These are phyloP conservation scores for Tolypocladium ophioglossoides DNA, from an alignment of 2,329 filamentous ascomycete species.

Conservation along the genomic window DNA sequence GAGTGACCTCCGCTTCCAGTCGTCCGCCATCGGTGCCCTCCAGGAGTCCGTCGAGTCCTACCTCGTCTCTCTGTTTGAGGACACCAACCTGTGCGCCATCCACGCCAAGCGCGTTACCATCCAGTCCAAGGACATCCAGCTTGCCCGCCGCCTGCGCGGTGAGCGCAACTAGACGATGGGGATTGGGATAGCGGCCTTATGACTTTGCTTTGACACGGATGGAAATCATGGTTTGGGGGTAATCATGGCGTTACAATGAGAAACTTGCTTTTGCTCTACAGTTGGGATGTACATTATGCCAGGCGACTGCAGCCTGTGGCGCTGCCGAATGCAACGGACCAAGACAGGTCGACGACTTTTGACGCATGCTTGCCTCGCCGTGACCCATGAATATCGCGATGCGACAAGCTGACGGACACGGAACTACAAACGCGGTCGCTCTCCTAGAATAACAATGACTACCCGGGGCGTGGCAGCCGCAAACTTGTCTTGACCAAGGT, in stretches of 20 bases:
- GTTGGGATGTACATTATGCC: conserved; percentile 33
- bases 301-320: conserved; percentile 9
- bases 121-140: conserved; percentile 94
- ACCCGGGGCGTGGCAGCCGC: not conserved
- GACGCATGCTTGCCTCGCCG: not conserved
- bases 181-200: conserved; percentile 21
- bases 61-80: conserved; percentile 95
- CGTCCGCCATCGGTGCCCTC: conserved; percentile 89
- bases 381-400: not conserved
- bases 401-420: not conserved
- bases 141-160: conserved; percentile 88
- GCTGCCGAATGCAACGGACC: conserved; percentile 13
- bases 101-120: conserved; percentile 99
- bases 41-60: conserved; percentile 99
- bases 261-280: conserved; percentile 24
- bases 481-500: not conserved
- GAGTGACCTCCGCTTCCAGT: conserved; percentile 94
- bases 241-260: conserved; percentile 36
- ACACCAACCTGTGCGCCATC: conserved; percentile 97
- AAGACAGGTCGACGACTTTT: not conserved
- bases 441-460: not conserved
- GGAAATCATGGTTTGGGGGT: conserved; percentile 28
- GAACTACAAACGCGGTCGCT: not conserved
- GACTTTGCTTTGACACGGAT: conserved; percentile 28
- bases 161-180: conserved; percentile 63